Evolutionary conservation across 805 yeast genomes (phyloP).

Genomic region (Saccharomyces mikatae): DNA sequence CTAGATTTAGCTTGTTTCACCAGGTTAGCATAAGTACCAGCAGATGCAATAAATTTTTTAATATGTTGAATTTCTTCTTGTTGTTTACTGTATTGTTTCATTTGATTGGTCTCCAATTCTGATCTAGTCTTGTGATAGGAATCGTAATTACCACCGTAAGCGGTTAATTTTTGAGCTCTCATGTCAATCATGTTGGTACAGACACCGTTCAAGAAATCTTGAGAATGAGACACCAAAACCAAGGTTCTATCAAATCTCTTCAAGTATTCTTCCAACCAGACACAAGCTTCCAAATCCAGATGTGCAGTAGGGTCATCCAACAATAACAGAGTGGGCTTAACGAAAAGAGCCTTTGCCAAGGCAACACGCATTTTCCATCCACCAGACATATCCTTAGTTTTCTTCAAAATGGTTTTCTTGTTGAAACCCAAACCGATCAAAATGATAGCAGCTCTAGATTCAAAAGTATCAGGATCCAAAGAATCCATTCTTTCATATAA

Average conservation of each 20-base stretch:
- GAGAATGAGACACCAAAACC: constrained; percentile 93
- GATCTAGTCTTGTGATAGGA: constrained; percentile 89
- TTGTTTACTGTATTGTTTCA: constrained; percentile 93
- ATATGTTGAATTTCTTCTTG: constrained; percentile 98
- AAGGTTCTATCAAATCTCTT: constrained; percentile 89
- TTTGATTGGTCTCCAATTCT: constrained; percentile 93
- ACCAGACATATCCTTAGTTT: constrained; percentile 98
- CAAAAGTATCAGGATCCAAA: constrained; percentile 94
- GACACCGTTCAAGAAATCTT: constrained; percentile 98
- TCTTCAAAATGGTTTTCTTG: constrained; percentile 75
- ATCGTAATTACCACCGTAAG: constrained; percentile 98
- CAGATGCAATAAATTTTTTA: constrained; percentile 97
- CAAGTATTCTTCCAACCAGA: constrained; percentile 97
- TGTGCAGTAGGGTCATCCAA: constrained; percentile 99
- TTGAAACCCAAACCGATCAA: constrained; percentile 96
- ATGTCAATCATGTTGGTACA: constrained; percentile 97
- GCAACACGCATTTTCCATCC: constrained; percentile 99
- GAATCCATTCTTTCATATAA: constrained; percentile 91
- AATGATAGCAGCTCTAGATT: constrained; percentile 91
- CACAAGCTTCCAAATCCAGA: constrained; percentile 98
- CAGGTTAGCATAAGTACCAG: constrained; percentile 98
- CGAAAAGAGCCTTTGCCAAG: constrained; percentile 93
- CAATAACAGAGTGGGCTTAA: constrained; percentile 88
- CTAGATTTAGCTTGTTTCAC: constrained; percentile 98
- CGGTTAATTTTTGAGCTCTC: constrained; percentile 68